These are phyloP conservation scores for Daldinia sp. DNA, from an alignment of 2,329 filamentous ascomycete species.

Conservation along the genomic window DNA sequence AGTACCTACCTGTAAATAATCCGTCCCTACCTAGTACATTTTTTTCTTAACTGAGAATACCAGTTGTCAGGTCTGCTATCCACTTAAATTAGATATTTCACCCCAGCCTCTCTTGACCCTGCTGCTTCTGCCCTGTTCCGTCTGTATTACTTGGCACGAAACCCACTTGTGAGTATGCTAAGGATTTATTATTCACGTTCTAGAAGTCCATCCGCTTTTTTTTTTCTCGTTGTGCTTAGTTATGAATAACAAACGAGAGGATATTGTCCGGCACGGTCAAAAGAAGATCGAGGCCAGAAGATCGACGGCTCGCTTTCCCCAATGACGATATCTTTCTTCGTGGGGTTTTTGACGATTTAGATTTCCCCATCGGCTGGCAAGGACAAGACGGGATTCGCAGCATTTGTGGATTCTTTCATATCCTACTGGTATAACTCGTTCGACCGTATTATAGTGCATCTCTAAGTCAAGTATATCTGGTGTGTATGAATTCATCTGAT, in stretches of 20 bases:
- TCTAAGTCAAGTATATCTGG: background rate
- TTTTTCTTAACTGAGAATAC: constrained; percentile 32
- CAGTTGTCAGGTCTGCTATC: constrained; percentile 25
- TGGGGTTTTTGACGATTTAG: constrained; percentile 28
- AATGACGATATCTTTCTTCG: constrained; percentile 22
- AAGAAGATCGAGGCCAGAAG: constrained; percentile 39
- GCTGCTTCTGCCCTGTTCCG: background rate
- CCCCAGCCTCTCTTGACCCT: constrained; percentile 12
- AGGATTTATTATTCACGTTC: constrained; percentile 31
- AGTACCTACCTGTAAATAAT: background rate
- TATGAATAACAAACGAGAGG: constrained; percentile 8
- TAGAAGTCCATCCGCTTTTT: constrained; percentile 20
- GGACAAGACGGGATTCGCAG: constrained; percentile 9
- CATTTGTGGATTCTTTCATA: constrained; percentile 4
- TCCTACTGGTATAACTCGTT: constrained; percentile 4
- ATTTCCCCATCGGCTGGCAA: constrained; percentile 25
- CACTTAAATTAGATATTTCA: constrained; percentile 18
- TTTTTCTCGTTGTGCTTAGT: too few species aligned
- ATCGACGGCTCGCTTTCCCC: constrained; percentile 33
- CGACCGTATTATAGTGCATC: background rate
- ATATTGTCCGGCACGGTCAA: constrained; percentile 28
- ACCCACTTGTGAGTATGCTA: constrained; percentile 29
- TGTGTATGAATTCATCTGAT: background rate
- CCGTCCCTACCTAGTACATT: background rate
- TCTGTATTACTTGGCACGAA: constrained; percentile 23